Evolutionary conservation across 441 rosid genomes (phyloP).

Genomic region (Capsella rubella): DNA sequence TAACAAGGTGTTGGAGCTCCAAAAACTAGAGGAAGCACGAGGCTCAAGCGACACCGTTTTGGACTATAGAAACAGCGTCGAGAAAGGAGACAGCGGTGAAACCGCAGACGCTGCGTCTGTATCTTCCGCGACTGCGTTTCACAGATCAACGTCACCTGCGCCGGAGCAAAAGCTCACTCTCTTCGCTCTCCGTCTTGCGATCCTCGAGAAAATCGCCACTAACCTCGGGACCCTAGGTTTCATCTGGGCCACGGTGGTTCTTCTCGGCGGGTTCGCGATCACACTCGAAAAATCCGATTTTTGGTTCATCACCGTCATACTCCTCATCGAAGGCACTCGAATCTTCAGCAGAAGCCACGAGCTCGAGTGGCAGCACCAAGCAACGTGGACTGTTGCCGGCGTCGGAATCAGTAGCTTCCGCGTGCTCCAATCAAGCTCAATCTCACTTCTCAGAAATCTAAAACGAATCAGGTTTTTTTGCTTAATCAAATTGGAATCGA

Average conservation of each 20-base stretch:
- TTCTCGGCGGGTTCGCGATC: conserved; percentile 91
- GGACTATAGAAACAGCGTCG: conserved; percentile 59
- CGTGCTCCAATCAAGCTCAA: conserved; percentile 58
- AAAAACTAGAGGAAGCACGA: conserved; percentile 51
- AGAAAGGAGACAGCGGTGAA: conserved; percentile 59
- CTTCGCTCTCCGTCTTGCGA: conserved; percentile 84
- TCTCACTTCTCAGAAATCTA: conserved; percentile 40
- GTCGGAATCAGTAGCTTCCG: conserved; percentile 80
- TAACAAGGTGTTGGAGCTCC: conserved; percentile 52
- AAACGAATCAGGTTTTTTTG: conserved; percentile 44
- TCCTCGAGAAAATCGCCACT: conserved; percentile 87
- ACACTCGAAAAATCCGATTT: conserved; percentile 84
- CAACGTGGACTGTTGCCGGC: conserved; percentile 84
- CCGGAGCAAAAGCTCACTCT: conserved; percentile 90
- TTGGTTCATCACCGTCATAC: conserved; percentile 85
- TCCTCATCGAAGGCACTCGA: conserved; percentile 84
- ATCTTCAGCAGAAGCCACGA: conserved; percentile 94
- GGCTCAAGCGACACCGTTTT: conserved; percentile 65
- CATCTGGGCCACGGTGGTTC: conserved; percentile 98
- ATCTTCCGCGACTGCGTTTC: conserved; percentile 42
- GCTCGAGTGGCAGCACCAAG: conserved; percentile 96
- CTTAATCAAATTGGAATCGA: background rate
- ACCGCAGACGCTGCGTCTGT: conserved; percentile 46
- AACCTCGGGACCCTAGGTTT: conserved; percentile 88
- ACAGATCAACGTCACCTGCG: conserved; percentile 45